A percentile compares a stretch with the other conserved stretches of the same genome.
phyloP scores from a whole-genome alignment of 352 stramenopile species.

The Phytopythium chamaehyphon region DNA sequence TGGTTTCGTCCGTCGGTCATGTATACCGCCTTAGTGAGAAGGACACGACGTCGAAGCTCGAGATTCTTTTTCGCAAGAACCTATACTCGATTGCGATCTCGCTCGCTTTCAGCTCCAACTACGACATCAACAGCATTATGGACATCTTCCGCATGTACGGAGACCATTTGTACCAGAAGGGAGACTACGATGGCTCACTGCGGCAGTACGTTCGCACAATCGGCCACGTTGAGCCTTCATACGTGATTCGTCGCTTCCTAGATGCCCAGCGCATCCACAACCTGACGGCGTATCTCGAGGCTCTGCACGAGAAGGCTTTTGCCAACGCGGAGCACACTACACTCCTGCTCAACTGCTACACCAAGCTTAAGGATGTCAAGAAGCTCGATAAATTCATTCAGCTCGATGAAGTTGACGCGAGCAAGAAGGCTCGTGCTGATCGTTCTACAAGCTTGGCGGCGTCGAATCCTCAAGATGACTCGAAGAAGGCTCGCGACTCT shows the following conservation, averaged over 20 bases:
- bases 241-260: slow-evolving; percentile 97
- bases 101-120: slow-evolving; percentile 94
- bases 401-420: slow-evolving; percentile 64
- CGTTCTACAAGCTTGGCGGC: slow-evolving; percentile 10
- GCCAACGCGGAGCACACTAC: slow-evolving; percentile 92
- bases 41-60: slow-evolving; percentile 94
- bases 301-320: slow-evolving; percentile 89
- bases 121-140: slow-evolving; percentile 94
- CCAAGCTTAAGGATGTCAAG: slow-evolving; percentile 92
- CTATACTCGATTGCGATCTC: slow-evolving; percentile 97
- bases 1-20: slow-evolving; percentile 79
- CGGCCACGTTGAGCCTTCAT: slow-evolving; percentile 95
- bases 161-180: slow-evolving; percentile 98
- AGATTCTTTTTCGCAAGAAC: slow-evolving; percentile 96
- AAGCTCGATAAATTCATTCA: slow-evolving; percentile 93
- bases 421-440: slow-evolving; percentile 21
- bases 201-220: slow-evolving; percentile 98
- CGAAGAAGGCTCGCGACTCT: slow-evolving; percentile 17
- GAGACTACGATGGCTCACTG: slow-evolving; percentile 94
- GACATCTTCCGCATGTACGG: slow-evolving; percentile 96
- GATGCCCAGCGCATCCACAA: slow-evolving; percentile 97
- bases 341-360: slow-evolving; percentile 94
- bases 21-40: slow-evolving; percentile 95
- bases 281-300: slow-evolving; percentile 96
- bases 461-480: slow-evolving; percentile 11